phyloP scores from a whole-genome alignment of 768 basidiomycete species.

The Pilatotrama ljubarskyi region DNA sequence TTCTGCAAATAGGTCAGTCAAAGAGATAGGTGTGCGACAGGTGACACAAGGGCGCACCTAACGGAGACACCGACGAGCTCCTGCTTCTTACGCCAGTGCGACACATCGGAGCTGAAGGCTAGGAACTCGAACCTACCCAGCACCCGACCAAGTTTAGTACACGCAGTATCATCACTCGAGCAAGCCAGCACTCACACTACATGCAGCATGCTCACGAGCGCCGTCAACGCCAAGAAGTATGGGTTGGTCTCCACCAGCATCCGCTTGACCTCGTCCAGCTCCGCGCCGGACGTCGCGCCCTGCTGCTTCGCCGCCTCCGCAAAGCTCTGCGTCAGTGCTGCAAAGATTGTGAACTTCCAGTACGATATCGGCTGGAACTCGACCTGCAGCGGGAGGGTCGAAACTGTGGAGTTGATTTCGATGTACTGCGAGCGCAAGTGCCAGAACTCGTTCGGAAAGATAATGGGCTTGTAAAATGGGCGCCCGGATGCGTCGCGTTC shows the following conservation, averaged over 20 bases:
- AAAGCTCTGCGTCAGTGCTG: slow-evolving; percentile 83
- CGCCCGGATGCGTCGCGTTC: slow-evolving; percentile 66
- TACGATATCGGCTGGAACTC: slow-evolving; percentile 83
- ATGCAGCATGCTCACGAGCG: slow-evolving; percentile 83
- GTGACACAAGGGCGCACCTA: slow-evolving; percentile 50
- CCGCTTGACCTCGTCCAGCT: slow-evolving; percentile 93
- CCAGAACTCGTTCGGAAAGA: slow-evolving; percentile 98
- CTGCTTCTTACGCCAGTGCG: slow-evolving; percentile 93
- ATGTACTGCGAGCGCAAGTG: slow-evolving; percentile 76
- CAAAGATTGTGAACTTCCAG: slow-evolving; percentile 85
- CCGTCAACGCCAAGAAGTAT: slow-evolving; percentile 84
- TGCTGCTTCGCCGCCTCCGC: slow-evolving; percentile 82
- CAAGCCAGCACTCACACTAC: slow-evolving; percentile 51
- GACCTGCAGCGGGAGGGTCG: slow-evolving; percentile 75
- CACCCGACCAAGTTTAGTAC: slow-evolving; percentile 13
- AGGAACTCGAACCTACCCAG: slow-evolving; percentile 87
- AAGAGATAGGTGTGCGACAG: background rate
- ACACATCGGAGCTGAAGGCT: slow-evolving; percentile 93
- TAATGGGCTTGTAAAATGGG: slow-evolving; percentile 80
- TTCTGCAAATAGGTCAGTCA: slow-evolving; percentile 39
- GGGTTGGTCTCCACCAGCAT: slow-evolving; percentile 91
- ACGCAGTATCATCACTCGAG: background rate
- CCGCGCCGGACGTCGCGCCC: slow-evolving; percentile 58
- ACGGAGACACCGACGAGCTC: slow-evolving; percentile 96
- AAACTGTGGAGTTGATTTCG: slow-evolving; percentile 85